A percentile compares a stretch with the other conserved stretches of the same genome.
phyloP scores from a whole-genome alignment of 2,329 filamentous ascomycete species.

The Alternaria arborescens region DNA sequence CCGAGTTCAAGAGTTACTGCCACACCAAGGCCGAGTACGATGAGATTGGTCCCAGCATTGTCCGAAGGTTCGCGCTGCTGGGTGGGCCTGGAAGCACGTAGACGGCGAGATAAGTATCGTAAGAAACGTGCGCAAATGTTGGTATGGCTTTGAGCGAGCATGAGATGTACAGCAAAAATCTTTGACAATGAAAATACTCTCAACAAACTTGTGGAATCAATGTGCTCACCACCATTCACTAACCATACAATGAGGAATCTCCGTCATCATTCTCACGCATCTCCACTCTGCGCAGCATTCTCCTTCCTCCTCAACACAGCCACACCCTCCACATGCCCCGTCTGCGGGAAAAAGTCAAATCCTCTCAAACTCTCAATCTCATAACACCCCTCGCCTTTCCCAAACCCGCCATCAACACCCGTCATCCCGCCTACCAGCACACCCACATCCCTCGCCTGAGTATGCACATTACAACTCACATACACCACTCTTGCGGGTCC shows the following conservation, averaged over 20 bases:
- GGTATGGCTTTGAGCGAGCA: conserved; percentile 22
- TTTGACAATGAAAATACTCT: conserved; percentile 21
- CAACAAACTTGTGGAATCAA: neutral
- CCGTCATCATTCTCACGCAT: neutral
- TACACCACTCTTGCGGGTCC: conserved; percentile 85
- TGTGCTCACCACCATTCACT: neutral
- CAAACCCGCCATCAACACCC: conserved; percentile 48
- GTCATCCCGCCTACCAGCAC: conserved; percentile 78
- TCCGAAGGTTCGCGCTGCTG: conserved; percentile 89
- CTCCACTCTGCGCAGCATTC: neutral
- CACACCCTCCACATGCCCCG: conserved; percentile 72
- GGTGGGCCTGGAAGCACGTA: conserved; percentile 87
- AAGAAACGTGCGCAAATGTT: conserved; percentile 9
- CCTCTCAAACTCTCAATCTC: conserved; percentile 89
- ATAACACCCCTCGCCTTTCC: conserved; percentile 63
- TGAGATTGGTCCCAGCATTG: conserved; percentile 95
- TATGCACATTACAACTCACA: conserved; percentile 98
- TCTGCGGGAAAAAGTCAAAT: conserved; percentile 98
- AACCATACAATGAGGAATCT: neutral
- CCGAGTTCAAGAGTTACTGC: conserved; percentile 98
- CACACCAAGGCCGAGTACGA: conserved; percentile 81
- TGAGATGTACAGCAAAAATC: conserved; percentile 27
- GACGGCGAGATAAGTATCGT: neutral
- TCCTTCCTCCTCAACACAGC: conserved; percentile 62
- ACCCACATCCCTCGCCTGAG: conserved; percentile 91